Conservation (phyloP, 2,329 filamentous ascomycete species). For the Ascochyta rabiei region DNA sequence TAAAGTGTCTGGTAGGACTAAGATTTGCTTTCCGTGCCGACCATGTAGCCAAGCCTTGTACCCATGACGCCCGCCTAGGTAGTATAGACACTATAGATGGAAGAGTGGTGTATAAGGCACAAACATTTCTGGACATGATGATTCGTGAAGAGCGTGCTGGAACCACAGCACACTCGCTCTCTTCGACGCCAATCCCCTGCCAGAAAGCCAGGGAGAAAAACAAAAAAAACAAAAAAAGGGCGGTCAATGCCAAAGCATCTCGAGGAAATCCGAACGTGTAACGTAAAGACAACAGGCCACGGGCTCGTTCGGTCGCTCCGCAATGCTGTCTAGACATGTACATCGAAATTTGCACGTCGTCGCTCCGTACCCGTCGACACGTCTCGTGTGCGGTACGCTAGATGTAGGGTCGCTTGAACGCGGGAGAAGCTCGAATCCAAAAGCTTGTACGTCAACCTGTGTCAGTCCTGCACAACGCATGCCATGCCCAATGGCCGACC, state of each 20-base stretch:
- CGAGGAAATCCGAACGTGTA: background rate
- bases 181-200: background rate
- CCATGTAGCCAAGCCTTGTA: conserved; percentile 11
- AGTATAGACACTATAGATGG: conserved; percentile 35
- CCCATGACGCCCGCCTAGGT: conserved; percentile 17
- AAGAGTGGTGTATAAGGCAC: conserved; percentile 29
- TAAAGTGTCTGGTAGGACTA: background rate
- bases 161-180: background rate
- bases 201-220: background rate
- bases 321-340: conserved; percentile 15
- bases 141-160: conserved; percentile 9
- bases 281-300: background rate
- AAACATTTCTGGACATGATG: conserved; percentile 26
- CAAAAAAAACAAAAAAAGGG: background rate
- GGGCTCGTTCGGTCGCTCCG: conserved; percentile 3
- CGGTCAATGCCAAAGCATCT: conserved; percentile 4
- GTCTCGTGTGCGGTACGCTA: background rate
- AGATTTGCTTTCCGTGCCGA: conserved; percentile 18
- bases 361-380: conserved; percentile 2
- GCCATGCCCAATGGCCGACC: background rate
- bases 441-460: conserved; percentile 1
- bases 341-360: background rate
- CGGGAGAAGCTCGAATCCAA: background rate
- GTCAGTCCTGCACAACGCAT: background rate
- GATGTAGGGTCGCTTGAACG: conserved; percentile 2